Percentiles rank a stretch among this genome's conserved stretches.
These are phyloP conservation scores for Trypanosoma lewisi DNA, from an alignment of 208 protist genomes.

Conservation along the genomic window DNA sequence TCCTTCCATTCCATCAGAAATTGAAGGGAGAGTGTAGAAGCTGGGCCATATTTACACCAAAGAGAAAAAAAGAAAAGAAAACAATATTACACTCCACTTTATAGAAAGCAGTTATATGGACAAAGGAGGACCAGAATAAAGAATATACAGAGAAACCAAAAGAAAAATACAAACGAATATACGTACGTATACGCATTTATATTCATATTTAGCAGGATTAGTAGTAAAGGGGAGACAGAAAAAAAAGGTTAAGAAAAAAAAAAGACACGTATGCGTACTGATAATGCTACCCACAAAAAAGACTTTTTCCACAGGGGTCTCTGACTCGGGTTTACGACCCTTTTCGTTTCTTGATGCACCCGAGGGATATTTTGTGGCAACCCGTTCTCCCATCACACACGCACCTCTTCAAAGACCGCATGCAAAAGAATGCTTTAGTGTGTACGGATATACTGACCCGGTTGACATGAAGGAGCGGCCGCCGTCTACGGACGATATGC, in stretches of 20 bases:
- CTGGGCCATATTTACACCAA: too few relatives aligned
- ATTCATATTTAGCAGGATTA: background rate
- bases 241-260: background rate
- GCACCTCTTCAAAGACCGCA: background rate
- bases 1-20: too few relatives aligned
- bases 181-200: conserved; percentile 1
- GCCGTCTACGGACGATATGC: background rate
- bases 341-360: conserved; percentile 11
- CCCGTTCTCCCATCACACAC: conserved; percentile 4
- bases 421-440: conserved; percentile 13
- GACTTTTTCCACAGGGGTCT: background rate
- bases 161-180: background rate
- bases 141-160: background rate
- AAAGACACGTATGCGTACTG: too few relatives aligned
- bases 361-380: conserved; percentile 11
- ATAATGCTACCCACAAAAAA: background rate
- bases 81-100: too few relatives aligned
- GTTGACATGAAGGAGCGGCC: background rate
- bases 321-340: background rate
- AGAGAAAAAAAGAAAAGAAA: too few relatives aligned
- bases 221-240: too few relatives aligned
- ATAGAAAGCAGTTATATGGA: too few relatives aligned
- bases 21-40: too few relatives aligned
- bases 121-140: too few relatives aligned
- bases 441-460: conserved; percentile 14